phyloP scores from a whole-genome alignment of 306 rosid species.

The Acacia acuminata region DNA sequence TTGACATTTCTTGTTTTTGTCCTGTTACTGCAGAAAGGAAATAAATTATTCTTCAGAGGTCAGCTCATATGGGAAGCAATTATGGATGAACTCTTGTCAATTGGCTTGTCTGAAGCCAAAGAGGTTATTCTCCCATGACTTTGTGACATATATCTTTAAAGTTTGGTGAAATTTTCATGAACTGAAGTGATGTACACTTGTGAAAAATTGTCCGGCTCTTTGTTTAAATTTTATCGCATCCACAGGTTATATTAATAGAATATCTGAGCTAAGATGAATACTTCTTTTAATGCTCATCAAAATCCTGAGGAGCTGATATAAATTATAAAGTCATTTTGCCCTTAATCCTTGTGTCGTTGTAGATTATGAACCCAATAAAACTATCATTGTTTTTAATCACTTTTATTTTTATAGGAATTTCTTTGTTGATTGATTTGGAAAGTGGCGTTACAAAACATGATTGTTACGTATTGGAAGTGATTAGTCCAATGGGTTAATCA shows the following conservation, averaged over 20 bases:
- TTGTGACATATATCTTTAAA: neutral
- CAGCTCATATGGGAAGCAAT: constrained; percentile 87
- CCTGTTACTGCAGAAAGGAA: constrained; percentile 47
- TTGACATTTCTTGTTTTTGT: constrained; percentile 8
- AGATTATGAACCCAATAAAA: neutral
- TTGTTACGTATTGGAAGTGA: neutral
- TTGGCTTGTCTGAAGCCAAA: constrained; percentile 81
- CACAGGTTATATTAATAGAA: constrained; percentile 9
- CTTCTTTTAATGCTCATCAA: constrained; percentile 17
- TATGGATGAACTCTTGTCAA: constrained; percentile 76
- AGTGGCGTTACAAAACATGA: constrained; percentile 6
- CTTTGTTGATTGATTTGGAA: constrained; percentile 13
- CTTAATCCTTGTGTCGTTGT: neutral
- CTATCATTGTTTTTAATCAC: neutral
- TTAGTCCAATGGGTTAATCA: neutral
- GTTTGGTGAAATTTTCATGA: constrained; percentile 8
- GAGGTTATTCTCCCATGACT: constrained; percentile 51
- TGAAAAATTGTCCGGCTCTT: neutral
- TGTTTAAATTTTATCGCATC: constrained; percentile 5
- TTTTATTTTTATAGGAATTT: neutral
- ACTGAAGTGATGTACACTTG: neutral
- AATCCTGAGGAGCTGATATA: neutral
- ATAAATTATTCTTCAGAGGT: constrained; percentile 77
- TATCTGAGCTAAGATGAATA: neutral
- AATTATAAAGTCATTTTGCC: constrained; percentile 9